Evolutionary conservation across 2,329 filamentous ascomycete genomes (phyloP).

Genomic region (Aspergillus clavatus): DNA sequence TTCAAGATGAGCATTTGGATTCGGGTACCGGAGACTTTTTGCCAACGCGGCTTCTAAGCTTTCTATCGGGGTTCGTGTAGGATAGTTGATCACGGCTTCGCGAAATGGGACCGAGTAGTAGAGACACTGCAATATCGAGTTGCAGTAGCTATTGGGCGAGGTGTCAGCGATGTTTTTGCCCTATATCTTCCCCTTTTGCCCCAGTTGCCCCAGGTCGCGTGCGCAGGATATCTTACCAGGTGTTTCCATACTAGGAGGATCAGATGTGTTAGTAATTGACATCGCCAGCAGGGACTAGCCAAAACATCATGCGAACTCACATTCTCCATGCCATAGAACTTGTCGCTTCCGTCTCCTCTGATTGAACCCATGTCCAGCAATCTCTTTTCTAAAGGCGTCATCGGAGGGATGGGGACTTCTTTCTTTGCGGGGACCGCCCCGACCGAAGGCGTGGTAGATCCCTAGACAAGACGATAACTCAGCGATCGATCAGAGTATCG

Average conservation of each 20-base stretch:
- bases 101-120: constrained; percentile 95
- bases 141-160: constrained; percentile 70
- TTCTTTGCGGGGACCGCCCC: constrained; percentile 52
- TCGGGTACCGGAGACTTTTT: constrained; percentile 53
- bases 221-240: constrained; percentile 64
- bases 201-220: background rate
- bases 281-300: background rate
- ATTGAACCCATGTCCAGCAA: constrained; percentile 75
- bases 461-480: constrained; percentile 31
- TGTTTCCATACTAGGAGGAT: constrained; percentile 77
- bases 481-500: constrained; percentile 8
- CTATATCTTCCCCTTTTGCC: background rate
- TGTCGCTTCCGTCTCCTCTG: constrained; percentile 85
- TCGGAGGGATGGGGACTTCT: constrained; percentile 53
- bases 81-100: constrained; percentile 89
- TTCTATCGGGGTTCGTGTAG: constrained; percentile 64
- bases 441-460: constrained; percentile 44
- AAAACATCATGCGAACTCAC: constrained; percentile 52
- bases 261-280: constrained; percentile 13
- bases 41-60: constrained; percentile 56
- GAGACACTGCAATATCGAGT: constrained; percentile 94
- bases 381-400: constrained; percentile 66
- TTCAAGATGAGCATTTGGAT: constrained; percentile 53
- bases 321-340: constrained; percentile 98
- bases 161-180: constrained; percentile 4